Conservation (phyloP, 305 asterid species). For the Fraxinus sp. region DNA sequence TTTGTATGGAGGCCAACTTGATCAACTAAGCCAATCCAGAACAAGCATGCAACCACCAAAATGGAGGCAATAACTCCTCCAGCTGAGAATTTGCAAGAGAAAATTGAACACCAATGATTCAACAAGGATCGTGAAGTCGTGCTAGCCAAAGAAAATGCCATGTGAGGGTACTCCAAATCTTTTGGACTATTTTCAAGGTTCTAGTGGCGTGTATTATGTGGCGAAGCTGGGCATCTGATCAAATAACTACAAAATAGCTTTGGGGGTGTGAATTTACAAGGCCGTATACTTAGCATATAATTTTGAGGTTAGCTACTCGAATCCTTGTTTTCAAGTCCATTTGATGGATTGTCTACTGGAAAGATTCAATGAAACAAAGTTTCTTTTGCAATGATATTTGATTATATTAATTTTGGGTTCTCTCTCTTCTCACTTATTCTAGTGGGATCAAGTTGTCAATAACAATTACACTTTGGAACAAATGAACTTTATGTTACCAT, state of each 20-base stretch:
- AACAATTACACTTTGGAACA: background rate
- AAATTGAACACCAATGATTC: conserved; percentile 7
- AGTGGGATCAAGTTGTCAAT: background rate
- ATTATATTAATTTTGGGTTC: background rate
- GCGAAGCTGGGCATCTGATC: background rate
- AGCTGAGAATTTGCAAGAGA: conserved; percentile 40
- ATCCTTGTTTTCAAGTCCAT: background rate
- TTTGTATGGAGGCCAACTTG: conserved; percentile 50
- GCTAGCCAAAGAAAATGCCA: background rate
- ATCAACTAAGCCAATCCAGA: conserved; percentile 88
- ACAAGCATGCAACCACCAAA: conserved; percentile 69
- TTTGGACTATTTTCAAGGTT: background rate
- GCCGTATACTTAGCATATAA: background rate
- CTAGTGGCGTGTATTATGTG: background rate
- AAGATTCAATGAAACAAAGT: background rate
- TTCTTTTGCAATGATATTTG: background rate
- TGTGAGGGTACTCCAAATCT: background rate
- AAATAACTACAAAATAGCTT: background rate
- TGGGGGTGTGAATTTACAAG: background rate
- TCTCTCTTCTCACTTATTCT: background rate
- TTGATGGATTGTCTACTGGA: background rate
- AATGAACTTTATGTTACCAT: background rate
- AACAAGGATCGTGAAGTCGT: background rate
- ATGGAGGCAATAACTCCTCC: conserved; percentile 94
- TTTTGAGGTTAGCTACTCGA: background rate